Evolutionary conservation across 2,329 filamentous ascomycete genomes (phyloP).

Genomic region (Penicillium fuscoglaucum): DNA sequence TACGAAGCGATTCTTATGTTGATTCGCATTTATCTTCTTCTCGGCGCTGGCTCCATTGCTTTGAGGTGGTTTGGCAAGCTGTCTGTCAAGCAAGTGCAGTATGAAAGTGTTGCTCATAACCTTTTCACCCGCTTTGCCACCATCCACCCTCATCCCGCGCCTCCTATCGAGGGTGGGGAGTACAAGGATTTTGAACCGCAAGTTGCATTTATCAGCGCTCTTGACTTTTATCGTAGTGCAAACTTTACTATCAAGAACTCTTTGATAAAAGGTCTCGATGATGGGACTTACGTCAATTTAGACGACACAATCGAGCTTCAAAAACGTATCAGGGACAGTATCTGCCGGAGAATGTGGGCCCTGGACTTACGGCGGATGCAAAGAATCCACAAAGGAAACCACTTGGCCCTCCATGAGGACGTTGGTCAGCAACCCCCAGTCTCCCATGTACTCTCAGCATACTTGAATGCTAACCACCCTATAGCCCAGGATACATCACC

Average conservation of each 20-base stretch:
- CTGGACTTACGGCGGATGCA: conserved; percentile 45
- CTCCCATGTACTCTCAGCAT: not conserved
- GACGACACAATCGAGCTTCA: conserved; percentile 45
- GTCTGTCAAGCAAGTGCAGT: conserved; percentile 52
- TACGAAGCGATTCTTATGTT: conserved; percentile 48
- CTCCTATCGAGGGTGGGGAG: conserved; percentile 42
- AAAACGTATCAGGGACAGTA: conserved; percentile 39
- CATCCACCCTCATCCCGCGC: conserved; percentile 47
- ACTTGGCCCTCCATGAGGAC: conserved; percentile 37
- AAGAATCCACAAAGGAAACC: conserved; percentile 41
- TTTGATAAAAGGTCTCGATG: conserved; percentile 41
- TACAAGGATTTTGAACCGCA: conserved; percentile 46
- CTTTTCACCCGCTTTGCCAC: conserved; percentile 50
- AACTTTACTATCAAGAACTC: conserved; percentile 40
- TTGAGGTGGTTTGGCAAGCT: conserved; percentile 47
- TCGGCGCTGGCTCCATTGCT: conserved; percentile 50
- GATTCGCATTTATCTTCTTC: conserved; percentile 45
- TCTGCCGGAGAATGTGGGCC: conserved; percentile 45
- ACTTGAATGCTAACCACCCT: conserved; percentile 3
- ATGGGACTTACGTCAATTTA: conserved; percentile 48
- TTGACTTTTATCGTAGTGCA: conserved; percentile 45
- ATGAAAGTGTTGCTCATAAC: conserved; percentile 50
- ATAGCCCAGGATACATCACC: conserved; percentile 35
- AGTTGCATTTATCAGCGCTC: conserved; percentile 40
- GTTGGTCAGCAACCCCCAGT: conserved; percentile 34